Base-by-base conservation (phyloP, 768 basidiomycete species). In the Leccinum broughii region DNA sequence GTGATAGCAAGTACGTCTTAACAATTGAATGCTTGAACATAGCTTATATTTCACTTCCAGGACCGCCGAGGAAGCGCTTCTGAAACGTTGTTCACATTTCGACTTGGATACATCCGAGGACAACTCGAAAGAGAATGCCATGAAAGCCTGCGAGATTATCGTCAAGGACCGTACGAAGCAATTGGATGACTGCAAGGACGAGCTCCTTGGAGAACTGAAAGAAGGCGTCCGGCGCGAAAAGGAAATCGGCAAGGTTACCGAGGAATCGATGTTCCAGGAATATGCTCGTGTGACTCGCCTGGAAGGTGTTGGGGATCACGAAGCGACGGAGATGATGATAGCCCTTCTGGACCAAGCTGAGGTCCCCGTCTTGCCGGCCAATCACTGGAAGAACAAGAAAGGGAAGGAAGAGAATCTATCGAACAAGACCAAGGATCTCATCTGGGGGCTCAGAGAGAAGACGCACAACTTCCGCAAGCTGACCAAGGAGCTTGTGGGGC, bases 1-100 rank as follows among this genome's bases (percentile, higher is more conserved):
- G 94, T 58, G 91, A 94, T 54, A 93, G 92, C 83, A 89, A 86
- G 85, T 92, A 77, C 65, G 72, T 59, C 20, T 37, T 56, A 32
- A 44, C 35, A 34, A 32, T 26, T 50, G 10, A 49, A 8, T 22
- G 55, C 24, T 37, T 17, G 14, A 22, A 17, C 24, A 7, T 22
- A 54, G 55, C 35, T 46, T 55, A 58, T 34, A 44, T 32, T 55
- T 56, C 57, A 60, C 61, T 50, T 22, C 39, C 61, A 94, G 92
- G 66, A 84, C 92, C 62, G 92, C 92, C 3, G 92, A 94, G 69
- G 93, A 97, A 77, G 94, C 95, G 2, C 82, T 98, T 11, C 81
- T 98, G 60, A 98, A 98, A 70, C 89, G 95, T 41, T 96, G 94
- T 71, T 95, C 95, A 6, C 95, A 96, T 71, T 98, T 96, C 73